A percentile compares a stretch with the other conserved stretches of the same genome.
Evolutionary conservation across 805 yeast species (phyloP).

Genomic region (Pichia cabralensis): DNA sequence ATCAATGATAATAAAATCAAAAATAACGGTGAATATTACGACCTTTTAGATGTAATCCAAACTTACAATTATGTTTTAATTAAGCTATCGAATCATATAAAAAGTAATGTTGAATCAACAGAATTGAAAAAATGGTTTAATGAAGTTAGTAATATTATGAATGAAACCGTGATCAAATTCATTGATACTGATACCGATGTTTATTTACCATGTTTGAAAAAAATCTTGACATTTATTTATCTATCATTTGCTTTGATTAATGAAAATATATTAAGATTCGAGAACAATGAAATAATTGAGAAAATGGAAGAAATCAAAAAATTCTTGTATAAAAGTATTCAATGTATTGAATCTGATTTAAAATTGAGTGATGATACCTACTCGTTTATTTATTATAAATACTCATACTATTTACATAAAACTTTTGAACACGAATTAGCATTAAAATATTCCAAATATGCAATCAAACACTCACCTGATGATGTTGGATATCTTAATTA

Average conservation of each 20-base stretch:
- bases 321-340: slow-evolving; percentile 10
- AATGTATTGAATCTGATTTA: slow-evolving; percentile 5
- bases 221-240: slow-evolving; percentile 17
- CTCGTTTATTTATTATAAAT: slow-evolving; percentile 28
- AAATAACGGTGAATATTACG: slow-evolving; percentile 26
- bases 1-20: slow-evolving; percentile 28
- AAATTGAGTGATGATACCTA: neutral
- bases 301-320: slow-evolving; percentile 1
- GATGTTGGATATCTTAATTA: slow-evolving; percentile 59
- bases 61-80: slow-evolving; percentile 14
- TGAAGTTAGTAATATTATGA: slow-evolving; percentile 7
- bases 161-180: no score
- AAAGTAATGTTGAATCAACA: slow-evolving; percentile 10
- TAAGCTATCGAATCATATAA: slow-evolving; percentile 5
- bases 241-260: slow-evolving; percentile 18
- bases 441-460: slow-evolving; percentile 35
- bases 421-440: slow-evolving; percentile 34
- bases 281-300: slow-evolving; percentile 1
- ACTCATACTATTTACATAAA: slow-evolving; percentile 40
- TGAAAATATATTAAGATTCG: slow-evolving; percentile 10
- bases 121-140: slow-evolving; percentile 14
- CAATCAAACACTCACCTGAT: slow-evolving; percentile 40
- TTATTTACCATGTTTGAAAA: slow-evolving; percentile 16
- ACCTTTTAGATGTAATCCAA: slow-evolving; percentile 26
- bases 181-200: slow-evolving; percentile 5